Conservation (phyloP, 164 flowering plant species). For the Annona squamosa region DNA sequence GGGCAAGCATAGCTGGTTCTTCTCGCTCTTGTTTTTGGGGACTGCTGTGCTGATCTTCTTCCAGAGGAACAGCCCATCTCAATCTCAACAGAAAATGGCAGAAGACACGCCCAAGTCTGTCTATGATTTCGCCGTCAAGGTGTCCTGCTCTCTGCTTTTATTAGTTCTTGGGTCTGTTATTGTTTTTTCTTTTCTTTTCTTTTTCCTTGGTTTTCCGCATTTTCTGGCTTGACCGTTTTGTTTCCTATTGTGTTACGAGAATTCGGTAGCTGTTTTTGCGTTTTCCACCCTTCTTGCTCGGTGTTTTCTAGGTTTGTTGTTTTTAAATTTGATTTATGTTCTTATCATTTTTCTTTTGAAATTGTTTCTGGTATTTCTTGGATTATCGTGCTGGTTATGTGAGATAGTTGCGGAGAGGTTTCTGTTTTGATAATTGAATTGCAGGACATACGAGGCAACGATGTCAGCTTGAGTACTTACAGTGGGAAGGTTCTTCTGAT, state of each 20-base stretch:
- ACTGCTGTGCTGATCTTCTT: constrained; percentile 15
- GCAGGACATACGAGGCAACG: constrained; percentile 78
- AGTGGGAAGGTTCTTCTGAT: constrained; percentile 79
- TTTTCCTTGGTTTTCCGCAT: background rate
- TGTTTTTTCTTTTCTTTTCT: background rate
- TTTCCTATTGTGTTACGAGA: background rate
- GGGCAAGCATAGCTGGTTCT: constrained; percentile 9
- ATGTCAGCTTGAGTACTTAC: constrained; percentile 61
- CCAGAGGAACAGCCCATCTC: constrained; percentile 10
- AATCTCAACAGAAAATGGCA: constrained; percentile 15
- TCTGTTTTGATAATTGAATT: background rate
- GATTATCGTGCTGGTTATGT: background rate
- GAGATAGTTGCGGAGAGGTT: background rate
- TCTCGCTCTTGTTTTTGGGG: constrained; percentile 21
- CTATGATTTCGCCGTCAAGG: constrained; percentile 36
- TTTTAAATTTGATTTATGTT: background rate
- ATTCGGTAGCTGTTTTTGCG: background rate
- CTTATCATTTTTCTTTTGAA: background rate
- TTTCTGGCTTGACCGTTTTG: background rate
- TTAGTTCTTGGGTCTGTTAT: constrained; percentile 7
- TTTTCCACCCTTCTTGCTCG: background rate
- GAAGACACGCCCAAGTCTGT: constrained; percentile 24
- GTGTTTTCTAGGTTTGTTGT: background rate
- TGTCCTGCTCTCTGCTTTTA: background rate
- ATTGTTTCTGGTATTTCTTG: background rate